Evolutionary conservation across 208 protist species (phyloP).

Genomic region (Acanthamoeba sp.): DNA sequence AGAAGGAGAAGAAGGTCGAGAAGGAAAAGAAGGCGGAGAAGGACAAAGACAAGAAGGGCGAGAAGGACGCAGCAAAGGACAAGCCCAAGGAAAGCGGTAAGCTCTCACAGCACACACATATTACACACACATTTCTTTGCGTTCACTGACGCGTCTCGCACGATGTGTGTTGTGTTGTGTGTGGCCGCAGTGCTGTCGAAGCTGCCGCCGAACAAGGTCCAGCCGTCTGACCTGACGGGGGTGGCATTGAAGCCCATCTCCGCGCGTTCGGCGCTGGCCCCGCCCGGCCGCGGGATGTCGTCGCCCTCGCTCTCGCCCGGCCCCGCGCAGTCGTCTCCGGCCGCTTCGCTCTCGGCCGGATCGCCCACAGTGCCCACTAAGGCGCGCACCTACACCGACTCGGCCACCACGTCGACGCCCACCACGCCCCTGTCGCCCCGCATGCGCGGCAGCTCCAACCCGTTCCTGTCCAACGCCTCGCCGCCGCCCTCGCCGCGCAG

Average conservation of each 20-base stretch:
- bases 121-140: neutral
- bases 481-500: slow-evolving; percentile 10
- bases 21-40: slow-evolving; percentile 65
- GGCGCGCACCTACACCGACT: neutral
- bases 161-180: neutral
- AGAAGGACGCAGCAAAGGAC: neutral
- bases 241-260: slow-evolving; percentile 47
- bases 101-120: neutral
- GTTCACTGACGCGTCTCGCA: neutral
- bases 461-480: neutral
- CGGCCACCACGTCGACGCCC: neutral
- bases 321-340: neutral
- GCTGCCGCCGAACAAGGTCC: slow-evolving; percentile 9
- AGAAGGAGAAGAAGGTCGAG: slow-evolving; percentile 22
- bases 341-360: neutral
- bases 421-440: neutral
- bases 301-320: neutral
- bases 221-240: slow-evolving; percentile 18
- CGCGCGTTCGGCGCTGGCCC: slow-evolving; percentile 12
- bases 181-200: neutral
- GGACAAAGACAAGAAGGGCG: slow-evolving; percentile 32
- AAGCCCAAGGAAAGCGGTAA: slow-evolving; percentile 31
- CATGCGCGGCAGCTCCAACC: slow-evolving; percentile 35
- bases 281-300: neutral
- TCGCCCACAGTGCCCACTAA: neutral